These are phyloP conservation scores for Penicillium bialowiezense DNA, from an alignment of 495 filamentous ascomycete species.

Conservation along the genomic window DNA sequence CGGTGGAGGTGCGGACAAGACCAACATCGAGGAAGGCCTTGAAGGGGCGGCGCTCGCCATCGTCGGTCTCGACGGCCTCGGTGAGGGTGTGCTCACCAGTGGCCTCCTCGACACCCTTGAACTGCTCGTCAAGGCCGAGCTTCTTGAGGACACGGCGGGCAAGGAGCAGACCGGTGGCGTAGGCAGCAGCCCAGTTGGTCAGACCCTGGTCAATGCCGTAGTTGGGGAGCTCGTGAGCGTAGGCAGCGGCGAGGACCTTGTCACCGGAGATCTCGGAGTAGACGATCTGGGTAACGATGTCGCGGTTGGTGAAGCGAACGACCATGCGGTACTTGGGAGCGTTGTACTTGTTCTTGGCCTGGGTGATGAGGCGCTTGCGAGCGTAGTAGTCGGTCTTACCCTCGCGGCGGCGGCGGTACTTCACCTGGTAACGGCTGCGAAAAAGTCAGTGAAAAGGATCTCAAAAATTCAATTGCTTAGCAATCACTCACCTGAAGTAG, in stretches of 20 bases:
- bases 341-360: conserved; percentile 99
- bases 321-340: conserved; percentile 99
- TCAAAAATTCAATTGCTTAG: conserved; percentile 10
- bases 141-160: conserved; percentile 96
- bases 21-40: conserved; percentile 98
- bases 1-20: conserved; percentile 93
- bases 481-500: conserved; percentile 82
- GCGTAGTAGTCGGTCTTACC: conserved; percentile 99
- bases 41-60: conserved; percentile 89
- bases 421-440: conserved; percentile 93
- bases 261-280: conserved; percentile 95
- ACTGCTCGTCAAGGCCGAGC: conserved; percentile 87
- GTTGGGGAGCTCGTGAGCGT: conserved; percentile 94
- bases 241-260: conserved; percentile 91
- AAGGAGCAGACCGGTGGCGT: conserved; percentile 92
- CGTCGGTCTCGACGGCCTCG: conserved; percentile 82
- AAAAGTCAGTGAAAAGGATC: conserved; percentile 15
- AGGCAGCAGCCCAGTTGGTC: conserved; percentile 99
- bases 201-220: conserved; percentile 98
- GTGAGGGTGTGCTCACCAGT: conserved; percentile 93
- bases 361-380: conserved; percentile 97
- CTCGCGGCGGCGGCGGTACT: conserved; percentile 94
- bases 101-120: conserved; percentile 90
- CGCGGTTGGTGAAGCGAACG: conserved; percentile 99
- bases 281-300: conserved; percentile 97